A percentile compares a stretch with the other conserved stretches of the same genome.
phyloP scores from a whole-genome alignment of 371 early-diverging fungal genomes.

The Dipsacomyces acuminosporus region DNA sequence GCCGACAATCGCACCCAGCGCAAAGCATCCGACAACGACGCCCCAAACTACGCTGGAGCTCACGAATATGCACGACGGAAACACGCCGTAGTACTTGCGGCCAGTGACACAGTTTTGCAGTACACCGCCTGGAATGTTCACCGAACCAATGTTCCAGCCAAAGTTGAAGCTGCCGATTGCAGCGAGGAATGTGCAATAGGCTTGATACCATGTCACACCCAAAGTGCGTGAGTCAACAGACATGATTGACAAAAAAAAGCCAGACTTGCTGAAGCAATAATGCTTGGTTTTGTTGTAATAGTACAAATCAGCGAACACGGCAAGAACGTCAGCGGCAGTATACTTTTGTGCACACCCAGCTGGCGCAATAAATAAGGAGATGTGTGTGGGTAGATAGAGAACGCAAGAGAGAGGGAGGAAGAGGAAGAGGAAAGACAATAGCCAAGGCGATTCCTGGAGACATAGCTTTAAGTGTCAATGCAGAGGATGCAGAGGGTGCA shows the following conservation, averaged over 20 bases:
- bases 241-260: slow-evolving; percentile 10
- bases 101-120: slow-evolving; percentile 44
- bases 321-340: background rate
- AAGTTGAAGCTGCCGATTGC: slow-evolving; percentile 46
- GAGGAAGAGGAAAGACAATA: no score
- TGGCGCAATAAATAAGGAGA: background rate
- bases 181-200: slow-evolving; percentile 34
- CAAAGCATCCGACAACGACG: slow-evolving; percentile 38
- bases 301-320: background rate
- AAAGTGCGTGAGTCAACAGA: slow-evolving; percentile 37
- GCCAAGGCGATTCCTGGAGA: no score
- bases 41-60: slow-evolving; percentile 42
- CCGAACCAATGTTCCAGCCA: slow-evolving; percentile 47
- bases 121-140: slow-evolving; percentile 44
- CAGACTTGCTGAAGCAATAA: background rate
- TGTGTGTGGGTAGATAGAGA: background rate
- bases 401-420: background rate
- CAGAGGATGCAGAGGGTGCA: no score
- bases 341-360: no score
- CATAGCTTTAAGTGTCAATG: no score
- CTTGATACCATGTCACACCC: slow-evolving; percentile 37
- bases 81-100: slow-evolving; percentile 41
- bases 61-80: slow-evolving; percentile 38
- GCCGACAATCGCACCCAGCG: slow-evolving; percentile 34
- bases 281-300: background rate